Percentiles rank a stretch among this genome's conserved stretches.
Evolutionary conservation across 176 grass and related monocot genomes (phyloP).

Genomic region (Tillandsia fasciculata): DNA sequence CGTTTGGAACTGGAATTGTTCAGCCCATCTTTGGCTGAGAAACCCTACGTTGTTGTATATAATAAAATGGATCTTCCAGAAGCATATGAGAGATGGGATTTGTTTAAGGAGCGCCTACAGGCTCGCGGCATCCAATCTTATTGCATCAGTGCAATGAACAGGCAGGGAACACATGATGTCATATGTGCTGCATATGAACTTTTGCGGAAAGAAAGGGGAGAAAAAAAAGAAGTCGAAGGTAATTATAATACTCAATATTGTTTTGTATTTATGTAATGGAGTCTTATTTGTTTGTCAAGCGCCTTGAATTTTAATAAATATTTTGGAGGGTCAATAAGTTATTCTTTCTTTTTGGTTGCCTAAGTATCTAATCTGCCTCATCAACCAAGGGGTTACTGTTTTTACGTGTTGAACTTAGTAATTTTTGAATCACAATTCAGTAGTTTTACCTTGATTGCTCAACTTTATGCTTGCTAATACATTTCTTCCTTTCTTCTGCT

Average conservation of each 20-base stretch:
- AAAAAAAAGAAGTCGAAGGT: constrained; percentile 66
- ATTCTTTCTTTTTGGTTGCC: too few species aligned
- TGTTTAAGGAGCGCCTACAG: constrained; percentile 47
- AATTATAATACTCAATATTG: background rate
- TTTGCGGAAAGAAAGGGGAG: constrained; percentile 65
- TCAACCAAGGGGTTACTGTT: too few species aligned
- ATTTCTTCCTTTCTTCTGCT: too few species aligned
- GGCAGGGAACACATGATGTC: constrained; percentile 64
- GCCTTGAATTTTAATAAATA: background rate
- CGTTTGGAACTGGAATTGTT: constrained; percentile 94
- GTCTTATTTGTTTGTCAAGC: background rate
- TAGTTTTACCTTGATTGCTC: too few species aligned
- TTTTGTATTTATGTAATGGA: background rate
- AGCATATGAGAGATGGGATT: constrained; percentile 69
- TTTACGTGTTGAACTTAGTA: too few species aligned
- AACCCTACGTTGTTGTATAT: constrained; percentile 75
- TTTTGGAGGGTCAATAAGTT: too few species aligned
- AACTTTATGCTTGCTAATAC: too few species aligned
- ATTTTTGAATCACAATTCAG: too few species aligned
- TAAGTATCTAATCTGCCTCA: too few species aligned
- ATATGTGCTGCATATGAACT: constrained; percentile 54
- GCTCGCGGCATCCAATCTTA: constrained; percentile 45
- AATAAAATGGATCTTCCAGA: constrained; percentile 97
- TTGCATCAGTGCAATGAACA: constrained; percentile 77
- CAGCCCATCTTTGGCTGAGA: constrained; percentile 74